Percentiles rank a stretch among this genome's conserved stretches.
These are phyloP conservation scores for Inga leiocalycina DNA, from an alignment of 306 rosid species.

Conservation along the genomic window DNA sequence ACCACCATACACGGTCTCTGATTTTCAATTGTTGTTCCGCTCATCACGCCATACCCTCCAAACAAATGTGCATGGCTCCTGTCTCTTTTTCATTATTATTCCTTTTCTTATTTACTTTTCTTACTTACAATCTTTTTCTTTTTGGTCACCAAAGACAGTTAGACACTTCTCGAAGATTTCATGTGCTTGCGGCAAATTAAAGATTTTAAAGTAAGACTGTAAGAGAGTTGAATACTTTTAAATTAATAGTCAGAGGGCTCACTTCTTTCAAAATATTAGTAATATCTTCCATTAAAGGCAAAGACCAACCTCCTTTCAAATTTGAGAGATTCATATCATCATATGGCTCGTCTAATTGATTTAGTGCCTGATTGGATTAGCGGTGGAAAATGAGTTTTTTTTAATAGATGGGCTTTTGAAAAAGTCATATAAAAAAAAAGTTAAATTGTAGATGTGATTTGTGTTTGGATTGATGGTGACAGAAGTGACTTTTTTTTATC, in stretches of 20 bases:
- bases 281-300: neutral
- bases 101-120: neutral
- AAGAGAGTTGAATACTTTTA: neutral
- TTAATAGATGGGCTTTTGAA: no score
- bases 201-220: neutral
- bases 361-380: no score
- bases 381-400: no score
- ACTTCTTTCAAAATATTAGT: no score
- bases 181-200: neutral
- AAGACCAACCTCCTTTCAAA: neutral
- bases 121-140: neutral
- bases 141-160: neutral
- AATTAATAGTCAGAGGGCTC: neutral
- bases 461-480: no score
- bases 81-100: slow-evolving; percentile 38
- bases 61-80: neutral
- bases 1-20: neutral
- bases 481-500: no score
- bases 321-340: neutral
- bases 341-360: neutral
- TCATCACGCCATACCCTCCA: slow-evolving; percentile 38
- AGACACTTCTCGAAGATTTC: neutral
- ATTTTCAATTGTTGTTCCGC: slow-evolving; percentile 35
- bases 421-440: no score
- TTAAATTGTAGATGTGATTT: no score